These are phyloP conservation scores for Trichosporon coremiiforme DNA, from an alignment of 1,284 basidiomycete genomes.

Conservation along the genomic window DNA sequence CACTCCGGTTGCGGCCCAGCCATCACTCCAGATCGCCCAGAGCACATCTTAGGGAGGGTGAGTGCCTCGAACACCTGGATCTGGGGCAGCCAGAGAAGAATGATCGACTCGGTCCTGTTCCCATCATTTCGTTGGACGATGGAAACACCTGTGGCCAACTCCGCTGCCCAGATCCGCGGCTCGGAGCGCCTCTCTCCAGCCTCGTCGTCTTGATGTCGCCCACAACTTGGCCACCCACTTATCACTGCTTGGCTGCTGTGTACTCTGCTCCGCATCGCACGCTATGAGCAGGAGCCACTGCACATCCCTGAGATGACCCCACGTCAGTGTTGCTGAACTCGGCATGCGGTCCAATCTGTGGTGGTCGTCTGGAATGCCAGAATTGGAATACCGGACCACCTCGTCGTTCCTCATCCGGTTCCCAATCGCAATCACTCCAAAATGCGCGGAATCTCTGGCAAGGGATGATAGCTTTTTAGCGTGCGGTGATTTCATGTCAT, in stretches of 20 bases:
- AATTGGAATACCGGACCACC: background rate
- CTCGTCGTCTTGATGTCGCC: background rate
- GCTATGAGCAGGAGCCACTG: background rate
- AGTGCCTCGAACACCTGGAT: background rate
- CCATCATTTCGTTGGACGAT: background rate
- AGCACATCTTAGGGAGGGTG: background rate
- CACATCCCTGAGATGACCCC: background rate
- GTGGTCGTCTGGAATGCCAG: background rate
- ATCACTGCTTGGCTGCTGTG: background rate
- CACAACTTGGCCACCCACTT: background rate
- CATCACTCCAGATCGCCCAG: background rate
- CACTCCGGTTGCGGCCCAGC: background rate
- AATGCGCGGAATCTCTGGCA: too few relatives aligned
- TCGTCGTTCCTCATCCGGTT: background rate
- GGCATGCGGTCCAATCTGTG: background rate
- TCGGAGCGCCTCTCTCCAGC: too few relatives aligned
- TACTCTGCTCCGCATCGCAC: background rate
- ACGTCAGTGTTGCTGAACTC: background rate
- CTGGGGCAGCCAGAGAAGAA: background rate
- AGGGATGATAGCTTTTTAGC: background rate
- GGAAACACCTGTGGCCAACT: background rate
- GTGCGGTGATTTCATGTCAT: background rate
- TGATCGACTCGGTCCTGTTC: background rate
- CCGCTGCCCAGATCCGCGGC: too few relatives aligned
- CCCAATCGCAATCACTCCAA: background rate